Conservation (phyloP, 2,329 filamentous ascomycete genomes). For the Teratosphaeria zuluensis region DNA sequence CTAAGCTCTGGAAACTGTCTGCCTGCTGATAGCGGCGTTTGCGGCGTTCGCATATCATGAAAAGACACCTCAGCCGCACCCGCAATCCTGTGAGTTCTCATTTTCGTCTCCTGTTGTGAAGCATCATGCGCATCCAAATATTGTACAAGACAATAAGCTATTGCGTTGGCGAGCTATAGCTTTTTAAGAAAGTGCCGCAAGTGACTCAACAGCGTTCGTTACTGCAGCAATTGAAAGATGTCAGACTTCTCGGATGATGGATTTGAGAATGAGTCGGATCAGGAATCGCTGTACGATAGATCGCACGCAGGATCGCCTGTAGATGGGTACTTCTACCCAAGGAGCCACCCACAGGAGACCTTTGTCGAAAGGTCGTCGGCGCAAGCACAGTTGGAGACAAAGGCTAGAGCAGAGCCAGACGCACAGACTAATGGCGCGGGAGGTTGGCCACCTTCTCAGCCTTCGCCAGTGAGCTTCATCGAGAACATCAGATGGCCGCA, state of each 20-base stretch:
- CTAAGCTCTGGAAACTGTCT: not conserved
- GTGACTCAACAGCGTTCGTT: not conserved
- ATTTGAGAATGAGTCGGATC: not conserved
- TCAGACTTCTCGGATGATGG: not conserved
- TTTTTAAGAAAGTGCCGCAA: not conserved
- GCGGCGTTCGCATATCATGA: no score
- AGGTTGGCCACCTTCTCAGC: not conserved
- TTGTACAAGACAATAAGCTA: no score
- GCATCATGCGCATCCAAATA: no score
- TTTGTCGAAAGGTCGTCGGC: conserved; percentile 11
- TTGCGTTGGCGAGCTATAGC: not conserved
- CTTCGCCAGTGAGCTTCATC: conserved; percentile 6
- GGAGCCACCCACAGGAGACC: conserved; percentile 8
- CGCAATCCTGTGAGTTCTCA: not conserved
- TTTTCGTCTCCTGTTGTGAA: not conserved
- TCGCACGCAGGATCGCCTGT: conserved; percentile 9
- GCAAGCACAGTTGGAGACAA: conserved; percentile 7
- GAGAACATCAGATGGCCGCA: conserved; percentile 9
- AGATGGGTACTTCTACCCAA: conserved; percentile 17
- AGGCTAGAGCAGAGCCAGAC: conserved; percentile 13
- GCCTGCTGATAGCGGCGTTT: not conserved
- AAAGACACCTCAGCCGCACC: not conserved
- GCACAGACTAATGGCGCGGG: conserved; percentile 1
- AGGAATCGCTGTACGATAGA: conserved; percentile 1
- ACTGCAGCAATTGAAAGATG: not conserved